These are phyloP conservation scores for Dalbergia cultrata DNA, from an alignment of 306 rosid genomes.

Conservation along the genomic window DNA sequence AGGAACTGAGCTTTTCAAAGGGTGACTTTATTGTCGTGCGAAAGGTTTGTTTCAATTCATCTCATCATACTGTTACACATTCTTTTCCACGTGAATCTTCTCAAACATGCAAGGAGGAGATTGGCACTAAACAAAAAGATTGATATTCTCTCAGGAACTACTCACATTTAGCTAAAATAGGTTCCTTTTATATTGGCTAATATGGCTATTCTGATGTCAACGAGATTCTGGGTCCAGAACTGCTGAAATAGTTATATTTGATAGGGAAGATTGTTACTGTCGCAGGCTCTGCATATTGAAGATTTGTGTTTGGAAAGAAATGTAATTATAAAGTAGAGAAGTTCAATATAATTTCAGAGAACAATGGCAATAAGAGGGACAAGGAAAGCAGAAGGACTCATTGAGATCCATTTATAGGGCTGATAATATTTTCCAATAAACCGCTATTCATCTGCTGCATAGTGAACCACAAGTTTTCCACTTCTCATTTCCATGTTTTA, in stretches of 20 bases:
- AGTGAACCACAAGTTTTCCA: conserved; percentile 1
- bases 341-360: conserved; percentile 4
- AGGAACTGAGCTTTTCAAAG: conserved; percentile 86
- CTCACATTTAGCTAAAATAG: conserved; percentile 6
- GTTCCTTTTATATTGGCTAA: conserved; percentile 6
- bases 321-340: conserved; percentile 3
- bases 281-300: not conserved
- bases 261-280: not conserved
- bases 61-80: conserved; percentile 25
- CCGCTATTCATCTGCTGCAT: not conserved
- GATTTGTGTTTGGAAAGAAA: not conserved
- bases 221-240: conserved; percentile 1
- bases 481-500: conserved; percentile 25
- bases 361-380: not conserved
- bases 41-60: conserved; percentile 68
- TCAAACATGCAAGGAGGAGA: not conserved
- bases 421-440: not conserved
- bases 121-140: not conserved
- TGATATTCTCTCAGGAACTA: conserved; percentile 8
- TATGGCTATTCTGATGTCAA: conserved; percentile 17
- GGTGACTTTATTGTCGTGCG: conserved; percentile 94
- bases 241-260: conserved; percentile 14
- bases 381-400: conserved; percentile 3
- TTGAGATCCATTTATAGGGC: not conserved
- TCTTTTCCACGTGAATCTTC: conserved; percentile 24